Conservation (phyloP, 2,329 filamentous ascomycete genomes). For the Botrytis fabae region DNA sequence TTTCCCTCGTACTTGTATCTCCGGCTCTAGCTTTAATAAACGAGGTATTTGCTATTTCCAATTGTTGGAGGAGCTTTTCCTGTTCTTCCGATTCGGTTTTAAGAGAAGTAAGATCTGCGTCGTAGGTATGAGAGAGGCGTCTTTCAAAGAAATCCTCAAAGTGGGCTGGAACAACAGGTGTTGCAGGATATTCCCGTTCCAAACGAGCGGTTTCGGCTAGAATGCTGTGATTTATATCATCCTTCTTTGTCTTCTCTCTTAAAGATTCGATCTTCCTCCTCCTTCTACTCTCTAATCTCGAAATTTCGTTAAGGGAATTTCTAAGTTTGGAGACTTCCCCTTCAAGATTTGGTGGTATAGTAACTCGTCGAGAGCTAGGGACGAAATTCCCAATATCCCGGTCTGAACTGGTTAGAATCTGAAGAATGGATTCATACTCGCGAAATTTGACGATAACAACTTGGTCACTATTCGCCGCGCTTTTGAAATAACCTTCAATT, state of each 20-base stretch:
- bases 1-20: conserved; percentile 64
- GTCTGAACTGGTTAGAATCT: conserved; percentile 75
- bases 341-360: conserved; percentile 79
- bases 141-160: conserved; percentile 91
- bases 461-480: conserved; percentile 64
- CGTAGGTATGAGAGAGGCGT: conserved; percentile 72
- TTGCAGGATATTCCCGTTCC: conserved; percentile 82
- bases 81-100: conserved; percentile 75
- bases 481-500: conserved; percentile 83
- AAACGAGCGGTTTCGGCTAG: conserved; percentile 79
- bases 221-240: conserved; percentile 87
- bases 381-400: conserved; percentile 84
- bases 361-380: conserved; percentile 76
- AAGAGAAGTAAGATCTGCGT: conserved; percentile 71
- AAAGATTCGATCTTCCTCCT: conserved; percentile 77
- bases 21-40: conserved; percentile 70
- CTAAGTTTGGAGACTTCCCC: conserved; percentile 75
- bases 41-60: conserved; percentile 74
- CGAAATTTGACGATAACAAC: conserved; percentile 71
- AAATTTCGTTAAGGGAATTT: conserved; percentile 80
- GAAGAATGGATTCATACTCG: conserved; percentile 72
- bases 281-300: conserved; percentile 76
- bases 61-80: conserved; percentile 64
- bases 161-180: conserved; percentile 80
- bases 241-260: conserved; percentile 74